A percentile compares a stretch with the other conserved stretches of the same genome.
These are phyloP conservation scores for Iberis pinnata DNA, from an alignment of 345 rosid species.

Conservation along the genomic window DNA sequence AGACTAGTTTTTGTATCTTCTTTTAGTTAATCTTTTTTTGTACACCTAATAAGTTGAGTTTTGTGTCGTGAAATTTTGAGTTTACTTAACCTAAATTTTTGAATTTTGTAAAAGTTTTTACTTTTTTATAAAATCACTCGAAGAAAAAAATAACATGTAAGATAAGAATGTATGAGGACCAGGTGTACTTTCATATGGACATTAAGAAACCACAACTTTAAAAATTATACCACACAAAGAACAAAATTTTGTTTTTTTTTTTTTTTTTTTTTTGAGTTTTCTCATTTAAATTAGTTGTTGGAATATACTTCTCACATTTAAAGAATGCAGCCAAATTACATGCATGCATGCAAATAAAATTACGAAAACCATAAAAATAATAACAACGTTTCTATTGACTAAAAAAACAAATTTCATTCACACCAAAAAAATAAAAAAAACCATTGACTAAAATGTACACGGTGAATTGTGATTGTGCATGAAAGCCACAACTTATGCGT, in stretches of 20 bases:
- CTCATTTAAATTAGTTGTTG: constrained; percentile 29
- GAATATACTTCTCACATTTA: constrained; percentile 28
- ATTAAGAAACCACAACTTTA: constrained; percentile 21
- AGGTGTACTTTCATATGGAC: constrained; percentile 27
- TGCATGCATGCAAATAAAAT: constrained; percentile 30
- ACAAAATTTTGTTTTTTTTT: background rate
- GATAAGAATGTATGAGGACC: constrained; percentile 24
- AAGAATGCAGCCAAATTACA: constrained; percentile 23
- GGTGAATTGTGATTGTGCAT: constrained; percentile 12
- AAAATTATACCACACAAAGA: constrained; percentile 17
- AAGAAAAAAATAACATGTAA: constrained; percentile 8
- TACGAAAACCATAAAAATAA: constrained; percentile 21
- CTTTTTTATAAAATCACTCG: too few relatives aligned
- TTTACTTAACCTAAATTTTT: too few relatives aligned
- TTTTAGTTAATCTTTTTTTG: too few relatives aligned
- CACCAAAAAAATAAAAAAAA: constrained; percentile 18
- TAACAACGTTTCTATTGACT: constrained; percentile 17
- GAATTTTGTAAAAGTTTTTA: too few relatives aligned
- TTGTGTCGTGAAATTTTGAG: too few relatives aligned
- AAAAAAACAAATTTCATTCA: too few relatives aligned
- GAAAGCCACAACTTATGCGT: constrained; percentile 28
- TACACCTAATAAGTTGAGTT: too few relatives aligned
- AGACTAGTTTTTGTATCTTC: too few relatives aligned
- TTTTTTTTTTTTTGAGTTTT: background rate
- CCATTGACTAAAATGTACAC: constrained; percentile 13